phyloP scores from a whole-genome alignment of 345 rosid genomes.

The Eucalyptus erythrocorys region DNA sequence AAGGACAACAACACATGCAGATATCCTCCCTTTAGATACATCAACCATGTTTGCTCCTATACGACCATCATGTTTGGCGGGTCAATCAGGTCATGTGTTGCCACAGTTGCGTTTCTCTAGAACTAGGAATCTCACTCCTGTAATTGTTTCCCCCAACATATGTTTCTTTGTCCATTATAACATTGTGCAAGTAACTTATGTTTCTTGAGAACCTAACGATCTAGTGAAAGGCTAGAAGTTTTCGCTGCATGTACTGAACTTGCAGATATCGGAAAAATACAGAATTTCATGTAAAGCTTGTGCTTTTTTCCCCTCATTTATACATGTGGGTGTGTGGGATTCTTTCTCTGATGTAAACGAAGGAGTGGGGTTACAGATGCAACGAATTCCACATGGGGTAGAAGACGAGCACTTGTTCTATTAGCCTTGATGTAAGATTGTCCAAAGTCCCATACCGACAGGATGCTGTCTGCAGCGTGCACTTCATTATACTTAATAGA shows the following conservation, averaged over 20 bases:
- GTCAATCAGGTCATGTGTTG: constrained; percentile 70
- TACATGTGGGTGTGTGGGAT: background rate
- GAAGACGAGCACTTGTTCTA: background rate
- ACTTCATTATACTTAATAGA: background rate
- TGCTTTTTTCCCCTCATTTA: background rate
- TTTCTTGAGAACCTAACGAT: background rate
- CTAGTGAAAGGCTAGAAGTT: background rate
- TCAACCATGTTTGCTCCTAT: constrained; percentile 69
- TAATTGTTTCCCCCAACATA: background rate
- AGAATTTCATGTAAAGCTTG: background rate
- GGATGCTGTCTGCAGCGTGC: background rate
- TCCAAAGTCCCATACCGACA: background rate
- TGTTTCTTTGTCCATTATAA: background rate
- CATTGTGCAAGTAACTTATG: background rate
- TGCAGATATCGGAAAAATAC: background rate
- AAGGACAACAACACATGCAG: constrained; percentile 28
- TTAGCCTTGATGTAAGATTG: background rate
- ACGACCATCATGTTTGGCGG: constrained; percentile 91
- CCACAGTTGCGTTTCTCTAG: constrained; percentile 80
- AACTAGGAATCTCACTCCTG: constrained; percentile 2
- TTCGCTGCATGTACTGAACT: background rate
- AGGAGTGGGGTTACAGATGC: background rate
- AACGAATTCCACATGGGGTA: background rate
- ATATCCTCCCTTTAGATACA: constrained; percentile 45
- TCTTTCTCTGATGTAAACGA: background rate